A percentile compares a stretch with the other conserved stretches of the same genome.
Conservation (phyloP, 169 alveolate species). For the Eimeria necatrix region DNA sequence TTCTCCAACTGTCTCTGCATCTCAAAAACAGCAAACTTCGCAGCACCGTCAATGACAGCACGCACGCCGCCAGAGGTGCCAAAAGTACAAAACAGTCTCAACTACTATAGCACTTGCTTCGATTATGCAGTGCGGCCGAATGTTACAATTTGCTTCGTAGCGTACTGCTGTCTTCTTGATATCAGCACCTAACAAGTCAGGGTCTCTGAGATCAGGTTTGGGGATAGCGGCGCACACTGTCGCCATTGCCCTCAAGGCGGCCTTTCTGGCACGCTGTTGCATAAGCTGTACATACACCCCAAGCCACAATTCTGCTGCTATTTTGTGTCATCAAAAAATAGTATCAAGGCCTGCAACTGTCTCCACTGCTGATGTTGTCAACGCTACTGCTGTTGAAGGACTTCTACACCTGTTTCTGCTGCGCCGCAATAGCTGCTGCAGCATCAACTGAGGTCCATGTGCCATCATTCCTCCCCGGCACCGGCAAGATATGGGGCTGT, state of each 20-base stretch:
- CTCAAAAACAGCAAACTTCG: background rate
- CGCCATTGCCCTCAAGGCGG: slow-evolving; percentile 73
- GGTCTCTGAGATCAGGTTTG: slow-evolving; percentile 60
- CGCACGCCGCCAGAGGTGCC: too few relatives aligned
- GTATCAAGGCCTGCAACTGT: background rate
- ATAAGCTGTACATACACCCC: slow-evolving; percentile 55
- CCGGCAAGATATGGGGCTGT: slow-evolving; percentile 61
- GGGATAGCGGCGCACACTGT: slow-evolving; percentile 72
- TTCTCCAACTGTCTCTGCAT: slow-evolving; percentile 71
- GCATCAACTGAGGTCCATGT: slow-evolving; percentile 71
- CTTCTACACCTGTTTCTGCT: slow-evolving; percentile 62
- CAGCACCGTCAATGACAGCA: background rate
- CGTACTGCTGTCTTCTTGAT: slow-evolving; percentile 63
- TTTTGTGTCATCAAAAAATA: background rate
- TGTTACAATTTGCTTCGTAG: background rate
- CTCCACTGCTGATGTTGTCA: background rate
- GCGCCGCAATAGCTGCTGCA: slow-evolving; percentile 77
- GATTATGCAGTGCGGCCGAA: too few relatives aligned
- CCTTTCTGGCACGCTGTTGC: slow-evolving; percentile 69
- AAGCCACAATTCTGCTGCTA: background rate
- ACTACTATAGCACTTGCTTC: too few relatives aligned
- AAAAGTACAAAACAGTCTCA: too few relatives aligned
- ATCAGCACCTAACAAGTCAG: slow-evolving; percentile 63
- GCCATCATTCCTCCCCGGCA: slow-evolving; percentile 62
- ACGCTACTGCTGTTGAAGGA: background rate